A percentile compares a stretch with the other conserved stretches of the same genome.
Conservation (phyloP, 108 stramenopile genomes). For the Aureococcus anophagefferens region DNA sequence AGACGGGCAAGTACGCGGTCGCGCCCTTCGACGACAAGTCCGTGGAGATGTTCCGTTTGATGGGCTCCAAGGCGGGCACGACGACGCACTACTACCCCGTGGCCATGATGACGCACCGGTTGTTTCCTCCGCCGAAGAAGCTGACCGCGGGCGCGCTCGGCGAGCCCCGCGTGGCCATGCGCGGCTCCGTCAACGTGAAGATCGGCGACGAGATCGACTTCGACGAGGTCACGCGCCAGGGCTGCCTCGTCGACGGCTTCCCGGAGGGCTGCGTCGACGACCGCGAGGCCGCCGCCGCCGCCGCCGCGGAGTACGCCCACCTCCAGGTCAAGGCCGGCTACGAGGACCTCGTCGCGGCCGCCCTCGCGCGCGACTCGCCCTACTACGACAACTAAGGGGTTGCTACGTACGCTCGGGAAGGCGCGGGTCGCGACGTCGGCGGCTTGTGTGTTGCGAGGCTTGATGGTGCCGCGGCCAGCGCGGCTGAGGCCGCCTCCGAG, state of each 20-base stretch:
- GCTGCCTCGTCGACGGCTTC: not conserved
- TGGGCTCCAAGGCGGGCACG: conserved; percentile 72
- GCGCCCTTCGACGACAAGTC: conserved; percentile 86
- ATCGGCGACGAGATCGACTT: not conserved
- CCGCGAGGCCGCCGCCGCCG: not conserved
- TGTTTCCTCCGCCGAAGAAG: conserved; percentile 82
- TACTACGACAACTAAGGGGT: no score
- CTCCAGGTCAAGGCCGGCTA: not conserved
- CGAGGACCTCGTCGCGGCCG: not conserved
- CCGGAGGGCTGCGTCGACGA: not conserved
- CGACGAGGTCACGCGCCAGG: not conserved
- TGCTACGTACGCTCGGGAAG: no score
- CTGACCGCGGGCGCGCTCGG: conserved; percentile 24
- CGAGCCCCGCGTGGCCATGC: conserved; percentile 17
- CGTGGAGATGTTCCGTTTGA: conserved; percentile 86
- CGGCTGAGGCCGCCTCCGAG: no score
- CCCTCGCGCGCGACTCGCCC: not conserved
- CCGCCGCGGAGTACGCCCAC: not conserved
- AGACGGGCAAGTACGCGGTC: conserved; percentile 65
- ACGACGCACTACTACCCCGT: conserved; percentile 86
- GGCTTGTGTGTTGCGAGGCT: no score
- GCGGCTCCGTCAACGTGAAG: conserved; percentile 3
- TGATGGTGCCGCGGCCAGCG: no score
- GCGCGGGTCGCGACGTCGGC: no score
- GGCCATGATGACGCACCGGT: conserved; percentile 83